Conservation (phyloP, 2,329 filamentous ascomycete species). For the Pseudogymnoascus sp. region DNA sequence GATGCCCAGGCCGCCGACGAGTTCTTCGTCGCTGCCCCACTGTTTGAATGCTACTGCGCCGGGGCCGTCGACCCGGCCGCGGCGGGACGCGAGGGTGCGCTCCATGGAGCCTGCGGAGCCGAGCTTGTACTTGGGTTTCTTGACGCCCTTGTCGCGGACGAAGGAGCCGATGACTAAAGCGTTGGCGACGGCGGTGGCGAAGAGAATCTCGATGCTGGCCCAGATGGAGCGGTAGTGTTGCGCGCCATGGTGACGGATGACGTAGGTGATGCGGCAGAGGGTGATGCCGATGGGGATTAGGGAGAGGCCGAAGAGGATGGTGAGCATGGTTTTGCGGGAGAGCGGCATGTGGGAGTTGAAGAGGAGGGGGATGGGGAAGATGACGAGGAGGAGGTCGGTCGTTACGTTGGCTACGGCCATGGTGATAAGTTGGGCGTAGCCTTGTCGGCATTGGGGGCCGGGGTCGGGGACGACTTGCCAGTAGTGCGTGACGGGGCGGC, state of each 20-base stretch:
- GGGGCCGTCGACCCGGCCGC: constrained; percentile 35
- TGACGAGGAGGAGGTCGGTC: constrained; percentile 79
- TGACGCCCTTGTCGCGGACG: constrained; percentile 80
- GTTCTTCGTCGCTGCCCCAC: constrained; percentile 87
- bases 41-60: constrained; percentile 45
- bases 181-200: constrained; percentile 82
- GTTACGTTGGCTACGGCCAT: constrained; percentile 86
- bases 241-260: constrained; percentile 61
- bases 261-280: constrained; percentile 71
- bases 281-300: constrained; percentile 73
- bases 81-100: constrained; percentile 33
- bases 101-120: constrained; percentile 58
- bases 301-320: constrained; percentile 78
- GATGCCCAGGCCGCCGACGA: constrained; percentile 74
- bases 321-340: constrained; percentile 73
- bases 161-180: constrained; percentile 87
- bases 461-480: constrained; percentile 85
- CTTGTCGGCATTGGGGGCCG: constrained; percentile 76
- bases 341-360: constrained; percentile 67
- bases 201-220: constrained; percentile 84
- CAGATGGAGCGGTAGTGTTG: constrained; percentile 86
- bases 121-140: constrained; percentile 77
- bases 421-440: constrained; percentile 78
- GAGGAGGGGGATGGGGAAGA: constrained; percentile 87
- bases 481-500: constrained; percentile 66